Conservation (phyloP, 2,329 filamentous ascomycete genomes). For the Fusarium nurragi region DNA sequence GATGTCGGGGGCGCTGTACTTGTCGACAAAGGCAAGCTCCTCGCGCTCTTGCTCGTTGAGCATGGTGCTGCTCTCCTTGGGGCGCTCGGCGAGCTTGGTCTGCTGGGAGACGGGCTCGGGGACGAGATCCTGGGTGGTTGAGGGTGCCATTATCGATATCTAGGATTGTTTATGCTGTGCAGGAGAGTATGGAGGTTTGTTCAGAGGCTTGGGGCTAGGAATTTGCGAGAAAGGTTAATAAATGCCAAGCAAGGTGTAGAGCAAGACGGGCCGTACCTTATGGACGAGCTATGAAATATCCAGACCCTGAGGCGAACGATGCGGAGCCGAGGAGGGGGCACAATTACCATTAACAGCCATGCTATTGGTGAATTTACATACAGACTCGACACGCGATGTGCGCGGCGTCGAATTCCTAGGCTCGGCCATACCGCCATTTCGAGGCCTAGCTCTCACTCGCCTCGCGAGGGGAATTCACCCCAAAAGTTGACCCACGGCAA, state of each 20-base stretch:
- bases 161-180: constrained; percentile 2
- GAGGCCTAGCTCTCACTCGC: not conserved
- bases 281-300: constrained; percentile 12
- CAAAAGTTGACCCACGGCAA: no score
- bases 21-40: constrained; percentile 41
- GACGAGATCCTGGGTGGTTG: constrained; percentile 17
- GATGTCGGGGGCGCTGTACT: constrained; percentile 41
- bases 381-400: constrained; percentile 10
- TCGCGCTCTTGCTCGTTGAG: constrained; percentile 15
- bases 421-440: constrained; percentile 28
- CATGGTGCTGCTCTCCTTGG: constrained; percentile 14
- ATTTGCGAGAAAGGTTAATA: not conserved
- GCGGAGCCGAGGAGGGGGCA: constrained; percentile 13
- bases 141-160: constrained; percentile 17
- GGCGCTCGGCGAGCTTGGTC: constrained; percentile 8
- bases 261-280: constrained; percentile 9
- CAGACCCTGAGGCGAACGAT: not conserved
- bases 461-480: not conserved
- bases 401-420: constrained; percentile 9
- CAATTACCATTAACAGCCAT: constrained; percentile 20
- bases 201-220: not conserved
- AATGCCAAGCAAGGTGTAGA: constrained; percentile 14
- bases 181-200: not conserved
- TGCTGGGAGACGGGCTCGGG: constrained; percentile 21
- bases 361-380: constrained; percentile 12